Base-by-base conservation (phyloP, 139 green algal genomes). In the Chlamydomonas incerta region DNA sequence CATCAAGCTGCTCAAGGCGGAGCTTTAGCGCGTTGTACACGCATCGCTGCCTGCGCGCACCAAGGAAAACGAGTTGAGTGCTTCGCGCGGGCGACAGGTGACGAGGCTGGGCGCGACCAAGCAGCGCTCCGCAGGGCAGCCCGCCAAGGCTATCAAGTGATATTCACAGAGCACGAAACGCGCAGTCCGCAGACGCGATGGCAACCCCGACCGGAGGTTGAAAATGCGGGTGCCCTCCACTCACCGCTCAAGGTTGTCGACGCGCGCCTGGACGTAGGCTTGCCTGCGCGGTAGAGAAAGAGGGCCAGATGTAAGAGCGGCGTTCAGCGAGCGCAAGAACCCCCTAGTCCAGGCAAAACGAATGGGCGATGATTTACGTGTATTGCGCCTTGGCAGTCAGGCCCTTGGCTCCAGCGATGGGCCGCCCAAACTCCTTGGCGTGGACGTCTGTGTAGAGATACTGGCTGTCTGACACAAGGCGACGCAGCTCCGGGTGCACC, bases 161-260 rank as follows among this genome's bases (percentile, higher is more conserved):
- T 60, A 3, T 10, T 3, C 55, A 60, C 55, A 24, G 55, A 60
- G 18, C 55, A 21, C 3, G 20, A 60, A 21, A 60, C 18, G 18
- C 18, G 55, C 55, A 2, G 20, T 60, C 55, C 20, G 55, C 55
- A 26, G 20, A 2, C 55, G 41, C 41, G 41, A n/a, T n/a, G n/a
- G n/a, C n/a, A n/a, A n/a, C n/a, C n/a, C n/a, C n/a, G n/a, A n/a
- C n/a, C n/a, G n/a, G n/a, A 57, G 14, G 14, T 57, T 10, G 50
- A 57, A 57, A 57, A 20, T 20, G 50, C 11, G 11, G 10, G 50
- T 14, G 14, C 50, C 10, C 10, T 57, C 10, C 50, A 14, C 50
- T 57, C 69, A 83, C 60, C 69, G n/a, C 26, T 83, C 75, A n/a
- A 83, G 37, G 13, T 28, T 50, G 9, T 72, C 60, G 63, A 83